A percentile compares a stretch with the other conserved stretches of the same genome.
Evolutionary conservation across 441 rosid genomes (phyloP).

Genomic region (Populus hybrid): DNA sequence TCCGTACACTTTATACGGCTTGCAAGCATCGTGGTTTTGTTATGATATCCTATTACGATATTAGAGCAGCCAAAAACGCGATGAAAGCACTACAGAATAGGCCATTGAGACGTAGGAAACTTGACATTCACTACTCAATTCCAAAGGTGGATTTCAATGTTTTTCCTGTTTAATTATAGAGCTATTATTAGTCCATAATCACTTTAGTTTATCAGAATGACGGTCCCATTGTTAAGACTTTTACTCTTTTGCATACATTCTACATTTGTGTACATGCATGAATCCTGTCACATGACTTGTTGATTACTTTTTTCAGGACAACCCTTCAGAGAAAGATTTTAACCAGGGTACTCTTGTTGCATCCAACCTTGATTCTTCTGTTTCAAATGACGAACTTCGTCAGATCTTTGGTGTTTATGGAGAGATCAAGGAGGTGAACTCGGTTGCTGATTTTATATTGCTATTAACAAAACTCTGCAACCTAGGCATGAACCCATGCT

Average conservation of each 20-base stretch:
- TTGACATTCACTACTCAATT: constrained; percentile 56
- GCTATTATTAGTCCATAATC: not conserved
- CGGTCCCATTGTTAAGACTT: not conserved
- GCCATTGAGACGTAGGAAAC: constrained; percentile 41
- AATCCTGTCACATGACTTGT: constrained; percentile 2
- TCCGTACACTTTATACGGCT: constrained; percentile 45
- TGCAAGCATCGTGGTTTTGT: constrained; percentile 64
- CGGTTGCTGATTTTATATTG: constrained; percentile 10
- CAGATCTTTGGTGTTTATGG: constrained; percentile 50
- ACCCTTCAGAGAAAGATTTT: constrained; percentile 46
- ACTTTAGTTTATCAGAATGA: constrained; percentile 5
- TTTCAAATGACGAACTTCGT: constrained; percentile 51
- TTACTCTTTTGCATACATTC: not conserved
- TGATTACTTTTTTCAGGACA: constrained; percentile 38
- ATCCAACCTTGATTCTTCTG: constrained; percentile 47
- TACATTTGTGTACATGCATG: constrained; percentile 4
- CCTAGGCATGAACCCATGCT: constrained; percentile 9
- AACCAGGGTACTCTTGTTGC: constrained; percentile 53
- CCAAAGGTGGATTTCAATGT: constrained; percentile 39
- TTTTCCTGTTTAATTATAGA: constrained; percentile 5
- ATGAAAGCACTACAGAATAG: constrained; percentile 52
- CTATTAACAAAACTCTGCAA: not conserved
- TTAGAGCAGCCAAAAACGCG: constrained; percentile 54
- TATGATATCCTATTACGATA: constrained; percentile 60
- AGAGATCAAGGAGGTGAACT: constrained; percentile 53